Evolutionary conservation across 768 basidiomycete genomes (phyloP).

Genomic region (Tubosaeta sp.): DNA sequence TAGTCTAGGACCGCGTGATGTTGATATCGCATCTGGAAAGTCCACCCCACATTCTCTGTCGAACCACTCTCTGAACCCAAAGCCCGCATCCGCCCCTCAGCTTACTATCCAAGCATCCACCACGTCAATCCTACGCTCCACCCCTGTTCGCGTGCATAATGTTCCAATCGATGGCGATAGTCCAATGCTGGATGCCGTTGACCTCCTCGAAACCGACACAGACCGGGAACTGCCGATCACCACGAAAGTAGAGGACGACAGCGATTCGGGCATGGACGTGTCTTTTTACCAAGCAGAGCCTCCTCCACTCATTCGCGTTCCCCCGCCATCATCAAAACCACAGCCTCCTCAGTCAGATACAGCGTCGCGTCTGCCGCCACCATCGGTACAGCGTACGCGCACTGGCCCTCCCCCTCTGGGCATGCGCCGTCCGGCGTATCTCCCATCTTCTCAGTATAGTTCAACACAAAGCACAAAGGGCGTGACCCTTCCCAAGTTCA

Average conservation of each 20-base stretch:
- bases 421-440: constrained; percentile 24
- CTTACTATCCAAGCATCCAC: background rate
- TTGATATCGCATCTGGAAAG: constrained; percentile 7
- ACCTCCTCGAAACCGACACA: constrained; percentile 20
- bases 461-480: constrained; percentile 19
- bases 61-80: constrained; percentile 10
- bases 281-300: constrained; percentile 13
- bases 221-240: constrained; percentile 9
- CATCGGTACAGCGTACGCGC: constrained; percentile 13
- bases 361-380: background rate
- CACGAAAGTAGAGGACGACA: constrained; percentile 18
- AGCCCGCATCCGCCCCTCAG: constrained; percentile 1
- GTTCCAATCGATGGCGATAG: constrained; percentile 3
- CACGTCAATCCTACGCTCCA: background rate
- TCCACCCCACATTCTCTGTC: constrained; percentile 12
- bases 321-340: background rate
- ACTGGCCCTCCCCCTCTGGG: constrained; percentile 25
- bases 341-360: background rate
- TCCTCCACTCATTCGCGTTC: background rate
- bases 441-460: constrained; percentile 17
- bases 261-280: constrained; percentile 14
- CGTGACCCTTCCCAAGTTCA: constrained; percentile 22
- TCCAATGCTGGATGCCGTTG: constrained; percentile 15
- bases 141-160: background rate
- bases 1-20: constrained; percentile 1